Conservation (phyloP, 129 eudicot species). For the Lonicera japonica region DNA sequence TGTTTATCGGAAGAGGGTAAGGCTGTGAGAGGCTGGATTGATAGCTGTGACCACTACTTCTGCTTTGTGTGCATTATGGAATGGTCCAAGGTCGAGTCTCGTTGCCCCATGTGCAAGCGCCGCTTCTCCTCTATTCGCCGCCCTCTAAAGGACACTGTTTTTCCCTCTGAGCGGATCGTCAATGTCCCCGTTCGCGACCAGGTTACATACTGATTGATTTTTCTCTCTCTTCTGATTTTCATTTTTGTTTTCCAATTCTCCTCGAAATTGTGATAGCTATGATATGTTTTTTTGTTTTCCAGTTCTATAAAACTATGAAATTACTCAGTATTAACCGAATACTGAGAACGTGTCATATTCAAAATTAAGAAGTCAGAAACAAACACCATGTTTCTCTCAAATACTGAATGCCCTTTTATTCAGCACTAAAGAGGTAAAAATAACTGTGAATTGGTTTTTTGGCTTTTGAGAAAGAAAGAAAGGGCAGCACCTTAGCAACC, state of each 20-base stretch:
- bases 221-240: neutral
- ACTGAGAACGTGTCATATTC: too few species aligned
- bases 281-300: neutral
- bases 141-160: conserved; percentile 48
- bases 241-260: too few species aligned
- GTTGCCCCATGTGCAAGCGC: conserved; percentile 79
- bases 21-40: conserved; percentile 54
- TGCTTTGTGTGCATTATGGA: conserved; percentile 91
- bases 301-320: too few species aligned
- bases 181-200: conserved; percentile 78
- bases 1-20: conserved; percentile 59
- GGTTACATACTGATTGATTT: conserved; percentile 34
- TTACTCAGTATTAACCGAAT: too few species aligned
- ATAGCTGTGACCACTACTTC: conserved; percentile 72
- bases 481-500: too few species aligned
- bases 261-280: neutral
- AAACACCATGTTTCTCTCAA: too few species aligned
- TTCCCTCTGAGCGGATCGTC: conserved; percentile 43
- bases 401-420: too few species aligned
- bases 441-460: too few species aligned
- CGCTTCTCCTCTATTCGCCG: conserved; percentile 69
- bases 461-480: too few species aligned
- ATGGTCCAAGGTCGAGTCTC: conserved; percentile 89
- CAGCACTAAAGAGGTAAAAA: too few species aligned
- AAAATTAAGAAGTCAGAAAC: too few species aligned